Conservation (phyloP, 495 filamentous ascomycete species). For the Hapsidospora chrysogenum region DNA sequence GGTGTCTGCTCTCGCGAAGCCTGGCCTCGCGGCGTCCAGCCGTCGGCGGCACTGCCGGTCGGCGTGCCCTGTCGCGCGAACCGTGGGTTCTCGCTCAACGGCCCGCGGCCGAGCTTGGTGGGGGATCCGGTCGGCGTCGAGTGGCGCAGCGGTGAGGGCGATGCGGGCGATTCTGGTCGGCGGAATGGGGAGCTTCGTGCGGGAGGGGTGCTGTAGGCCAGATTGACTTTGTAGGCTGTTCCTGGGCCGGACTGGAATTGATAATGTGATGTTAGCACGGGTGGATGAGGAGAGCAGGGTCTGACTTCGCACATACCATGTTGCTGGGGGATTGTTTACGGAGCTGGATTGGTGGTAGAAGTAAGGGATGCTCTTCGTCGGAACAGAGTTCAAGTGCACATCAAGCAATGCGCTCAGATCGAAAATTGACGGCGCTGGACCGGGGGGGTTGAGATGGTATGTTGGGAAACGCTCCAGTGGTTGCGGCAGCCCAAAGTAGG, state of each 20-base stretch:
- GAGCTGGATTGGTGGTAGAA: not conserved
- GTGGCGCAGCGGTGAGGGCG: slow-evolving; percentile 29
- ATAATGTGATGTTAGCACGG: too few relatives aligned
- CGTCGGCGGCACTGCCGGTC: slow-evolving; percentile 10
- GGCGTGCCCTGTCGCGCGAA: slow-evolving; percentile 13
- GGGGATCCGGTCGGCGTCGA: slow-evolving; percentile 30
- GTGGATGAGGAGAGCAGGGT: too few relatives aligned
- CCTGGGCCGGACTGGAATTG: slow-evolving; percentile 33
- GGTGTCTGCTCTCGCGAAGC: too few relatives aligned
- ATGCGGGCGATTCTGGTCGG: slow-evolving; percentile 37
- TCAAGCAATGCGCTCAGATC: too few relatives aligned
- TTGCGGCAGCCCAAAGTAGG: slow-evolving; percentile 2
- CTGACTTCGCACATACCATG: not conserved
- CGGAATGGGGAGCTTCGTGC: slow-evolving; percentile 57
- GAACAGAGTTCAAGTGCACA: too few relatives aligned
- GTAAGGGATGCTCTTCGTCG: too few relatives aligned
- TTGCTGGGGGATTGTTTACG: not conserved
- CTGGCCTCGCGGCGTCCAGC: slow-evolving; percentile 16
- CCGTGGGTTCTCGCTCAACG: slow-evolving; percentile 19
- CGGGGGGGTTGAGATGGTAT: too few relatives aligned
- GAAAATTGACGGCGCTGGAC: too few relatives aligned
- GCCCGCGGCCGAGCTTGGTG: slow-evolving; percentile 13
- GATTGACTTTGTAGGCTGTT: slow-evolving; percentile 47
- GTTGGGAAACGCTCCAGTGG: too few relatives aligned
- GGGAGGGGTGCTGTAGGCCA: slow-evolving; percentile 45